Evolutionary conservation across 2,329 filamentous ascomycete species (phyloP).

Genomic region (Sarocladium brachiariae): DNA sequence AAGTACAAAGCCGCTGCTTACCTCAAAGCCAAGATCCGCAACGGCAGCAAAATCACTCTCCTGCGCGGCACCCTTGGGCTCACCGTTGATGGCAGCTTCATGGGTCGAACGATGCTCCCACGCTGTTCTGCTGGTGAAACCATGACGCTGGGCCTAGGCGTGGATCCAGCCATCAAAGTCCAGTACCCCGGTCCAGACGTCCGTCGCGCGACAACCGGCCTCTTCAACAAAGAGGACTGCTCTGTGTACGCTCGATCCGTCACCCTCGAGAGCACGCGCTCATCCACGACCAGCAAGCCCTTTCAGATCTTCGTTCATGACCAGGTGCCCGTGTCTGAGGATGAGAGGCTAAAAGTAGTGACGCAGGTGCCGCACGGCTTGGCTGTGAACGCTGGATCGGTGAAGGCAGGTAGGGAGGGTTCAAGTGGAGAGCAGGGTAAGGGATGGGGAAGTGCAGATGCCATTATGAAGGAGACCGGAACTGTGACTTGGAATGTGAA

Average conservation of each 20-base stretch:
- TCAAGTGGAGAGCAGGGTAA: conserved; percentile 28
- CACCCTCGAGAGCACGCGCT: conserved; percentile 44
- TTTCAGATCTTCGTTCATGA: conserved; percentile 45
- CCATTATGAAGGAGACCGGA: conserved; percentile 47
- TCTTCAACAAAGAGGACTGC: conserved; percentile 48
- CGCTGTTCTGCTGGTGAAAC: conserved; percentile 44
- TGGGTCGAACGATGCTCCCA: conserved; percentile 49
- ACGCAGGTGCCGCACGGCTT: conserved; percentile 43
- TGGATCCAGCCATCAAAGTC: conserved; percentile 51
- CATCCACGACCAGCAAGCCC: conserved; percentile 16
- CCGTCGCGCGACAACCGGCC: conserved; percentile 40
- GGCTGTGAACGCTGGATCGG: conserved; percentile 12
- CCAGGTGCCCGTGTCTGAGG: conserved; percentile 55
- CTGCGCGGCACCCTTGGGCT: conserved; percentile 49
- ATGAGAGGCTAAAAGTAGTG: conserved; percentile 48
- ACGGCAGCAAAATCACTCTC: conserved; percentile 48
- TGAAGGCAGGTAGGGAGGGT: background rate
- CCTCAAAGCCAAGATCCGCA: conserved; percentile 50
- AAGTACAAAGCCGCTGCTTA: conserved; percentile 55
- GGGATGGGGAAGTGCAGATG: conserved; percentile 49
- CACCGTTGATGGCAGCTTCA: conserved; percentile 56
- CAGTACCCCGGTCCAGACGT: conserved; percentile 50
- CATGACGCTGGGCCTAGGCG: conserved; percentile 49
- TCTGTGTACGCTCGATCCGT: conserved; percentile 42
- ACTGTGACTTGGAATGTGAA: conserved; percentile 53